A percentile compares a stretch with the other conserved stretches of the same genome.
Evolutionary conservation across 2,329 filamentous ascomycete genomes (phyloP).

Genomic region (Capronia coronata): DNA sequence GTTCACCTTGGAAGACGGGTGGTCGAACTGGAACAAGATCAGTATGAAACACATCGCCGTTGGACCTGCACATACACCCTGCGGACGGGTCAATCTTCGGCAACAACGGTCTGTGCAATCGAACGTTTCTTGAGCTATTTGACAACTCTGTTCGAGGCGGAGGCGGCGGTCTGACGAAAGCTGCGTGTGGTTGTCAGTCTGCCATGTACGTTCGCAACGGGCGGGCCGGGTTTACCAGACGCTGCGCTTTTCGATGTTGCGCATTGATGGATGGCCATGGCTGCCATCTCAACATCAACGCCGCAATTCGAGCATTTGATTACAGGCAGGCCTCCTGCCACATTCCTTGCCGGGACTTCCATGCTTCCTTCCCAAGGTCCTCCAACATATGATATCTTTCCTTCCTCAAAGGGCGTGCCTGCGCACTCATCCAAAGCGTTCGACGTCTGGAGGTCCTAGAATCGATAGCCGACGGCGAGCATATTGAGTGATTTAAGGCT

Average conservation of each 20-base stretch:
- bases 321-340: constrained; percentile 67
- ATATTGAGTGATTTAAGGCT: constrained; percentile 14
- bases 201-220: constrained; percentile 12
- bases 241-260: constrained; percentile 28
- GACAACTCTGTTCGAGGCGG: constrained; percentile 16
- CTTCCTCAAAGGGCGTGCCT: neutral
- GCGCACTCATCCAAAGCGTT: neutral
- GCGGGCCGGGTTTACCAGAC: constrained; percentile 33
- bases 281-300: constrained; percentile 69
- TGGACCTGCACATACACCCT: constrained; percentile 14
- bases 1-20: constrained; percentile 34
- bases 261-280: constrained; percentile 82
- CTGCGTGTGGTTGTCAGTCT: constrained; percentile 11
- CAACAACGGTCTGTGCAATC: constrained; percentile 15
- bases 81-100: constrained; percentile 22
- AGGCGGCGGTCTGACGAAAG: constrained; percentile 11
- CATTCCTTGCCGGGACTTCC: constrained; percentile 44
- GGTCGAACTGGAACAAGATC: constrained; percentile 8
- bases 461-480: constrained; percentile 5
- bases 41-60: neutral
- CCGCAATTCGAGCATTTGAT: constrained; percentile 84
- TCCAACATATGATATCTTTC: neutral
- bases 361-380: constrained; percentile 16
- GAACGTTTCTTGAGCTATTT: constrained; percentile 10
- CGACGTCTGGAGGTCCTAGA: neutral